Conservation (phyloP, 306 rosid genomes). For the Glycine tomentella region DNA sequence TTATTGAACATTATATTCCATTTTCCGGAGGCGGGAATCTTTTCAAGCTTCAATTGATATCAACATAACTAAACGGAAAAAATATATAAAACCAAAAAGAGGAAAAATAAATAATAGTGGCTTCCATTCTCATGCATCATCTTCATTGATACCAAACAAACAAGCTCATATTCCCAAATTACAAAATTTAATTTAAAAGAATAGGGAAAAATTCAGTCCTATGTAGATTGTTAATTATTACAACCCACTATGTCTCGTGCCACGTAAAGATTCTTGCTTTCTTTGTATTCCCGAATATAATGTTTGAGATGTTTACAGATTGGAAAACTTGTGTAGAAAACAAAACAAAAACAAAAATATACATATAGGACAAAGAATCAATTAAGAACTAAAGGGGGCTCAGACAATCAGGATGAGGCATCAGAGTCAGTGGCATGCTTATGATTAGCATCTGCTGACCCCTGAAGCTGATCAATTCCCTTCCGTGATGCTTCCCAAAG, state of each 20-base stretch:
- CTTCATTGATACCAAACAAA: conserved; percentile 28
- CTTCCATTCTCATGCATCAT: not conserved
- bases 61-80: not conserved
- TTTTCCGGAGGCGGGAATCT: not conserved
- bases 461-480: conserved; percentile 73
- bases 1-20: not conserved
- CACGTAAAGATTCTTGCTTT: conserved; percentile 26
- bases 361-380: conserved; percentile 48
- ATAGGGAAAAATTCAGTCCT: conserved; percentile 33
- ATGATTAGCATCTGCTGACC: conserved; percentile 57
- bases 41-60: not conserved
- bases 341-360: conserved; percentile 32
- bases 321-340: conserved; percentile 35
- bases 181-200: conserved; percentile 48
- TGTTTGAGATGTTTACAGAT: conserved; percentile 35
- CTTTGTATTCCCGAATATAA: conserved; percentile 41
- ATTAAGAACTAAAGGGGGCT: conserved; percentile 43
- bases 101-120: not conserved
- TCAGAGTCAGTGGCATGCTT: conserved; percentile 66
- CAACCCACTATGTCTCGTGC: conserved; percentile 35
- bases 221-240: not conserved
- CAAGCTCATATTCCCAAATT: conserved; percentile 19
- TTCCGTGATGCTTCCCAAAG: conserved; percentile 99
- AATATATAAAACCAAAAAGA: not conserved
- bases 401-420: conserved; percentile 46